phyloP scores from a whole-genome alignment of 2,329 filamentous ascomycete genomes.

The Nannizziopsis arthrosporioides region DNA sequence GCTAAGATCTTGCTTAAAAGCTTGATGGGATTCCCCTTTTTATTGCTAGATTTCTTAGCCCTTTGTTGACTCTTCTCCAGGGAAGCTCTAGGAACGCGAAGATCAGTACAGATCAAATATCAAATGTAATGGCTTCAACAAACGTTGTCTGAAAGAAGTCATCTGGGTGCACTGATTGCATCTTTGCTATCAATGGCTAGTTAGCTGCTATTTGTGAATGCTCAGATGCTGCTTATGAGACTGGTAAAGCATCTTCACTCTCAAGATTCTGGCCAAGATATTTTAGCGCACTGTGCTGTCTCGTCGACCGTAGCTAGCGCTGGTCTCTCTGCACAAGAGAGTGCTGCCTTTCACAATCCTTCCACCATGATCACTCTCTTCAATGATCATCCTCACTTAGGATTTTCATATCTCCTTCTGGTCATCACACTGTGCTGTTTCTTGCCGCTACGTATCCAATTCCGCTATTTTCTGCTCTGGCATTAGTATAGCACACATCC shows the following conservation, averaged over 20 bases:
- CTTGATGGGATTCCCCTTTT: conserved; percentile 65
- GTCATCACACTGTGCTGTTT: not conserved
- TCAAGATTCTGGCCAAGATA: no score
- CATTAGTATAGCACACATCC: conserved; percentile 4
- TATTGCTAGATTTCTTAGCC: conserved; percentile 65
- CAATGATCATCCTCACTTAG: not conserved
- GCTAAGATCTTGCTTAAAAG: conserved; percentile 80
- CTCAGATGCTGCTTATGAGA: no score
- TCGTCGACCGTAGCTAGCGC: no score
- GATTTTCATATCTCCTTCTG: not conserved
- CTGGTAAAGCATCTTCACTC: no score
- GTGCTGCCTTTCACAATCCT: not conserved
- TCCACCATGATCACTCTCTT: not conserved
- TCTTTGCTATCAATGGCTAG: conserved; percentile 21
- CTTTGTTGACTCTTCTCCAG: conserved; percentile 47
- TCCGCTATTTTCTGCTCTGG: conserved; percentile 16
- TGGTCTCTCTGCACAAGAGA: not conserved
- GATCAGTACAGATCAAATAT: conserved; percentile 15
- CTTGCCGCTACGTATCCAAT: not conserved
- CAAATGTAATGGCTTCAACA: conserved; percentile 27
- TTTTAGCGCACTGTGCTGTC: no score
- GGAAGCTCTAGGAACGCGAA: conserved; percentile 34
- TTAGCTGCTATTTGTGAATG: no score
- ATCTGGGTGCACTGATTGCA: conserved; percentile 58
- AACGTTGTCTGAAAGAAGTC: conserved; percentile 92